Percentiles rank a stretch among this genome's conserved stretches.
phyloP scores from a whole-genome alignment of 2,329 filamentous ascomycete species.

The Dactylellina cionopaga region DNA sequence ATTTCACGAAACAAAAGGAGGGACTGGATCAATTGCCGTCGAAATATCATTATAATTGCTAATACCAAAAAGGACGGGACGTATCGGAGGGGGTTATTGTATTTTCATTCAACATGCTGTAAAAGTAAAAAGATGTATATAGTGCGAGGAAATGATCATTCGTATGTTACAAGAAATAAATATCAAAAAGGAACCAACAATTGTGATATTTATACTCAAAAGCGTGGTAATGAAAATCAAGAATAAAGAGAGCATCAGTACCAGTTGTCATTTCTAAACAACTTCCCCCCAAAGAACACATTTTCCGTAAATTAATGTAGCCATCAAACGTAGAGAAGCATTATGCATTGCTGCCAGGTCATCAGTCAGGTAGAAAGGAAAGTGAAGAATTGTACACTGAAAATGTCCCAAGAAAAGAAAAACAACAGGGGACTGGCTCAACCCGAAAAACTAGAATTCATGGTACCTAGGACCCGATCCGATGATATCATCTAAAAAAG shows the following conservation, averaged over 20 bases:
- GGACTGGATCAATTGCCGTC: too few relatives aligned
- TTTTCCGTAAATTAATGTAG: neutral
- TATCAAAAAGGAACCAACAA: neutral
- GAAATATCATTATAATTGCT: slow-evolving; percentile 11
- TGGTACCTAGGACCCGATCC: slow-evolving; percentile 4
- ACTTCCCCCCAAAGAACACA: neutral
- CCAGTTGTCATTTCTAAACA: neutral
- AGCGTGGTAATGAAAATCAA: neutral
- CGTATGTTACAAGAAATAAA: neutral
- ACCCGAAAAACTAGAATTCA: neutral
- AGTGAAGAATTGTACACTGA: slow-evolving; percentile 3
- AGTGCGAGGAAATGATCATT: slow-evolving; percentile 11
- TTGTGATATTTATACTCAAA: neutral
- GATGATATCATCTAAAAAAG: slow-evolving; percentile 36
- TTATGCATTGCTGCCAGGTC: slow-evolving; percentile 9
- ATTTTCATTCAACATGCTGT: slow-evolving; percentile 17
- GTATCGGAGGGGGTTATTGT: neutral
- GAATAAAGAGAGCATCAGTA: neutral
- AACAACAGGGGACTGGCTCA: neutral
- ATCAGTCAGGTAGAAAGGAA: slow-evolving; percentile 3
- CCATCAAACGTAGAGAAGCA: neutral
- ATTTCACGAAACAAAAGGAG: too few relatives aligned
- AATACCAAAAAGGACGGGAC: neutral
- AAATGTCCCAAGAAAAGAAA: neutral
- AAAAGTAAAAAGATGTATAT: neutral